phyloP scores from a whole-genome alignment of 129 eudicot species.

The Artemisia argyi region DNA sequence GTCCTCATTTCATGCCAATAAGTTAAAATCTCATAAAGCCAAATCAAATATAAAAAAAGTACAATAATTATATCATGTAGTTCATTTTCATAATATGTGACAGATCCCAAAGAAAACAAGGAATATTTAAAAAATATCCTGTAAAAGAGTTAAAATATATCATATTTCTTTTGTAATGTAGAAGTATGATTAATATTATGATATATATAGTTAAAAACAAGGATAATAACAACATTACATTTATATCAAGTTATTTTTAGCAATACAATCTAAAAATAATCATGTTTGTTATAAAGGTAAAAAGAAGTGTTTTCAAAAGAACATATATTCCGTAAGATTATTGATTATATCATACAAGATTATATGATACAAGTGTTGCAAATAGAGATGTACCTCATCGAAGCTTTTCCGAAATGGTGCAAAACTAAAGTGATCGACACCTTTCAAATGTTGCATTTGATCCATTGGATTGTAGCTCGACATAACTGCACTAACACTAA shows the following conservation, averaged over 20 bases:
- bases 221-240: background rate
- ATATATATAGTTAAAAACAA: background rate
- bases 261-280: background rate
- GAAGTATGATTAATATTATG: background rate
- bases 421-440: constrained; percentile 65
- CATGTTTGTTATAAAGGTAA: background rate
- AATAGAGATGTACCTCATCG: constrained; percentile 54
- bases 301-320: background rate
- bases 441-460: constrained; percentile 64
- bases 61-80: background rate
- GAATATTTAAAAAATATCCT: no score
- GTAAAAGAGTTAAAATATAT: no score
- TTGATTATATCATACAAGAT: background rate
- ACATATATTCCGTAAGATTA: no score
- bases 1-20: constrained; percentile 32
- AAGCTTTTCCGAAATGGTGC: constrained; percentile 67
- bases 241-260: constrained; percentile 1
- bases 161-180: no score
- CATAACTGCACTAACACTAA: constrained; percentile 43
- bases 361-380: background rate
- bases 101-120: no score
- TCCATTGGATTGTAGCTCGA: constrained; percentile 61
- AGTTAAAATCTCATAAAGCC: constrained; percentile 18
- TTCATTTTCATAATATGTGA: background rate
- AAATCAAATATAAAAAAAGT: background rate